Percentiles rank a stretch among this genome's conserved stretches.
These are phyloP conservation scores for Cyphellophora europaea DNA, from an alignment of 2,329 filamentous ascomycete genomes.

Conservation along the genomic window DNA sequence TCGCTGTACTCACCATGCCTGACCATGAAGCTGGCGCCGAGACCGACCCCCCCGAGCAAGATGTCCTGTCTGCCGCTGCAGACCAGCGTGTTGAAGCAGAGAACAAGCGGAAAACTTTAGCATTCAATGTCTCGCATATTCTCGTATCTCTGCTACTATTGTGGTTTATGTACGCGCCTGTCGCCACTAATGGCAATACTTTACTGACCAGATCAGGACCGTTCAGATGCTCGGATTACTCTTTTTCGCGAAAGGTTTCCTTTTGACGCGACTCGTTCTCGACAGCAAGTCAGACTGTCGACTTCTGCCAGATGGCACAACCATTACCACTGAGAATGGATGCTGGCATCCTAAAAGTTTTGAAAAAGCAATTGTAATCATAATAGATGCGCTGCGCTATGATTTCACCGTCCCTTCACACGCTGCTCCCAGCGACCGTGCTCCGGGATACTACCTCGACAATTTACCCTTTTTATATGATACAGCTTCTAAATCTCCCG, in stretches of 20 bases:
- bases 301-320: slow-evolving; percentile 48
- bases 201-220: slow-evolving; percentile 32
- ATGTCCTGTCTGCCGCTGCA: background rate
- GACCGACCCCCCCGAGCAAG: no score
- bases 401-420: slow-evolving; percentile 84
- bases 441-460: slow-evolving; percentile 66
- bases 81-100: slow-evolving; percentile 4
- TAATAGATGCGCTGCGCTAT: slow-evolving; percentile 91
- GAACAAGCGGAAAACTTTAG: slow-evolving; percentile 9
- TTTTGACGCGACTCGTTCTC: slow-evolving; percentile 75
- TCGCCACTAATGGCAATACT: background rate
- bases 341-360: slow-evolving; percentile 97
- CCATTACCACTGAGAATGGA: slow-evolving; percentile 46
- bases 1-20: no score
- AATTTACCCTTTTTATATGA: slow-evolving; percentile 81
- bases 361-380: slow-evolving; percentile 77
- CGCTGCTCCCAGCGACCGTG: slow-evolving; percentile 30
- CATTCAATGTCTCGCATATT: slow-evolving; percentile 19
- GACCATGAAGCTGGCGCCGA: no score
- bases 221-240: slow-evolving; percentile 75
- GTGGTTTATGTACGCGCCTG: slow-evolving; percentile 16
- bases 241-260: slow-evolving; percentile 90
- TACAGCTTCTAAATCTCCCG: slow-evolving; percentile 61
- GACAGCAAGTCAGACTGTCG: slow-evolving; percentile 66
- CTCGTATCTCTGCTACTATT: slow-evolving; percentile 15